Base-by-base conservation (phyloP, 345 rosid genomes). In the Draba incana region DNA sequence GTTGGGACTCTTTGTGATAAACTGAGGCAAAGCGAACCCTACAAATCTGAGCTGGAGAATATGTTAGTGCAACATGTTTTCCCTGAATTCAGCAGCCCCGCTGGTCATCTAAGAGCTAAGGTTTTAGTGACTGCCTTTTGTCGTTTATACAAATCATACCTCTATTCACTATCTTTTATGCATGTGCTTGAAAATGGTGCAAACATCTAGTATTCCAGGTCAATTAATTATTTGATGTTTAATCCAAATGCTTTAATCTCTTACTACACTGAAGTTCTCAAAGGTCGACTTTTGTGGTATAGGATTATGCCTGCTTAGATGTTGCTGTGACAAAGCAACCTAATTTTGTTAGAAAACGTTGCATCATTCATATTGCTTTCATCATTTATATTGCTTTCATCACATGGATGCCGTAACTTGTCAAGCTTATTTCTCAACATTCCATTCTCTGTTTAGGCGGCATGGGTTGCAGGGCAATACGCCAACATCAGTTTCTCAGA, bases 391-490 rank as follows among this genome's bases (percentile, higher is more conserved):
- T 49, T 69, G 30, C 51, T 57, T 75, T 58, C 41, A 49, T 48
- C 55, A 9, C 41, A 33, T 69, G 16, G 27, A 31, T 64, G n/a
- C 23, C 0, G 4, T 62, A 47, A 41, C 41, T 47, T 43, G 27
- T 59, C 23, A 48, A 49, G 64, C 60, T 57, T 30, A 49, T 41
- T 47, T 62, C 42, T 42, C 15, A 58, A 23, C 41, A 33, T 75
- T 69, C 14, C 35, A 13, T 69, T 50, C n/a, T 63, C 59, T 61
- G 58, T 75, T 64, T 69, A 93, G 98, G 98, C 99, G 10, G 97
- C 97, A 10, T 91, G 99, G 99, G 99, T 94, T 76, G 97, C 96
- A 2, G 96, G 99, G 61, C 99, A 91, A 66, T 91, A 94, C 78
- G 99, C 99, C 64, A 81, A 87, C 74, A 80, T 94, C 59, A 86